Evolutionary conservation across 208 protist genomes (phyloP), one percentile per base, ranked within the genome.

Genomic region (Porcisia hertigi): DNA sequence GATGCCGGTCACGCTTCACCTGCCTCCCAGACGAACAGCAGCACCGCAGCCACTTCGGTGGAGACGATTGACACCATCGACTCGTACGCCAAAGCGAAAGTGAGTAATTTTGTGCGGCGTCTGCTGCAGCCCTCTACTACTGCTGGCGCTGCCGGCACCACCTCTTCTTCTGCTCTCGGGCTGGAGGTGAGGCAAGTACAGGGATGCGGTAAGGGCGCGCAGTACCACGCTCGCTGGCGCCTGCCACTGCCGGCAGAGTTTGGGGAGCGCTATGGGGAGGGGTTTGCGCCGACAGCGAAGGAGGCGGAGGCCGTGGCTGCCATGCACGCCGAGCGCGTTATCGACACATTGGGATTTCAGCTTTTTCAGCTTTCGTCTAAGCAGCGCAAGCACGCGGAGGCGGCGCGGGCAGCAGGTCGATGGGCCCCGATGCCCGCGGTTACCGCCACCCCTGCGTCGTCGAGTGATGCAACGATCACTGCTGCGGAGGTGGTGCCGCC

Each of bases 301-400:
- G 90, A 94, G 60, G 91, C 93, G 9, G 91, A 97, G 85, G 70
- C 77, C 18, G 89, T 94, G 6, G 92, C 92, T 16, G 82, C 81
- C 55, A 96, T 96, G 92, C 94, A 97, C 69, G 94, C 94, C 34
- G 91, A 93, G 84, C 94, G 90, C 30, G 79, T 96, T 55, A 85
- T 97, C 75, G 92, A 96, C 73, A 86, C 92, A 0, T 75, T 95
- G 3, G 94, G 94, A 30, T 77, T 96, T 34, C 88, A 86, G 6
- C 79, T 97, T n/a, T 97, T 93, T 74, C 81, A 87, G 65, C 89
- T 96, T 25, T 81, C 89, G 6, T 89, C 88, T 45, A 92, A 92
- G 76, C 94, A 97, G 83, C 73, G 83, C 69, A 87, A 90, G 8
- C 92, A 97, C 77, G 94, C 92, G 3, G 88, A 89, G 76, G 89